Evolutionary conservation across 768 basidiomycete species (phyloP), one percentile per base, ranked within the genome.

Genomic region (Russula sp.): DNA sequence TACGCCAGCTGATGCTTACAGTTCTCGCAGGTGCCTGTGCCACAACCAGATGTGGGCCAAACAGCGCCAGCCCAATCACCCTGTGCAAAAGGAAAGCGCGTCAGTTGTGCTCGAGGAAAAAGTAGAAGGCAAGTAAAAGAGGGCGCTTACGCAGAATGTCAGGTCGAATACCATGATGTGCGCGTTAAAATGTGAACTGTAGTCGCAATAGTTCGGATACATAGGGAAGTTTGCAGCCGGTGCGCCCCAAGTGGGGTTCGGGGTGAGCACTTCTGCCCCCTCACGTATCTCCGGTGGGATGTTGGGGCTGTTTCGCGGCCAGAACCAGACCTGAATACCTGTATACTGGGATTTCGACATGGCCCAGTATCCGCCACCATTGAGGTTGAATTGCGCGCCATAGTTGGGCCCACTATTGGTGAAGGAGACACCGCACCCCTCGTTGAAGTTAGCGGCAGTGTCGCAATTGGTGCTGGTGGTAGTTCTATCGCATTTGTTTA

Each of bases 271-370:
- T 51, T 42, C 47, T 18, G 11, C 50, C 51, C 35, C 20, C 0
- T 70, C 42, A 22, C 67, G 67, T 63, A 83, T 70, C 60, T 75
- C 75, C 60, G 58, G 45, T 7, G 85, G 85, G 4, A 83, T 75
- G n/a, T 59, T 59, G 11, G 69, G 32, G 61, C 79, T 77, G 68
- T 75, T 64, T 43, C 83, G 74, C 13, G 80, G 68, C 82, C 82
- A 86, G 70, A 83, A 87, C 81, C 84, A 90, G 35, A 87, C 70
- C 56, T 75, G 77, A 43, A 88, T 75, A 25, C 83, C 83, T 3
- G 70, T 72, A 0, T 61, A 43, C 9, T 51, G 58, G 29, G 76
- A 74, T 43, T 79, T 77, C 61, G 73, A 68, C 76, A 85, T 75
- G 51, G 75, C 84, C 69, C 78, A 88, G 75, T 75, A 84, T 0